Evolutionary conservation across 257 asterid species (phyloP).

Genomic region (Nicotiana tabacum): DNA sequence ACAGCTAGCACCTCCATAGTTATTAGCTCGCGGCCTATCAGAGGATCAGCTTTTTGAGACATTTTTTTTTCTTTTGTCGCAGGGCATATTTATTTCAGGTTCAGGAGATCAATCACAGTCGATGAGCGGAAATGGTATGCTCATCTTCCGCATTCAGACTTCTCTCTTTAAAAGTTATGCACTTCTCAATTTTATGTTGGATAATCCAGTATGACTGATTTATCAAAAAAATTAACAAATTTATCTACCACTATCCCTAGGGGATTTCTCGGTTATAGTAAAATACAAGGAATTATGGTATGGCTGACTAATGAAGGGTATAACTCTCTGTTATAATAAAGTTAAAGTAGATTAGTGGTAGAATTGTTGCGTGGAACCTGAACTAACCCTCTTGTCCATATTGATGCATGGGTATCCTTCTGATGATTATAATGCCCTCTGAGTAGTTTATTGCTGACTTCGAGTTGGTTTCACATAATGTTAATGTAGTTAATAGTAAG

Average conservation of each 20-base stretch:
- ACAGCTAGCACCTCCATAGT: constrained; percentile 3
- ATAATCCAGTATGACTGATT: background rate
- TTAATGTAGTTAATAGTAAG: background rate
- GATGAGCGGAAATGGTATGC: constrained; percentile 81
- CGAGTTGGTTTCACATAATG: background rate
- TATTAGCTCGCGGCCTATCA: background rate
- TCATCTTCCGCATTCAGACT: constrained; percentile 22
- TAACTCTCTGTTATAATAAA: background rate
- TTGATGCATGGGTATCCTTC: background rate
- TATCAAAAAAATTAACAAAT: background rate
- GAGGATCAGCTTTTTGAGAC: constrained; percentile 9
- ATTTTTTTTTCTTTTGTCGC: constrained; percentile 23
- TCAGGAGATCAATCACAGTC: constrained; percentile 97
- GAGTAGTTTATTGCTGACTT: background rate
- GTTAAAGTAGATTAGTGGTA: background rate
- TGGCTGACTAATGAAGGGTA: background rate
- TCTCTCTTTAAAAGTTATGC: constrained; percentile 12
- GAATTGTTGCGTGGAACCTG: background rate
- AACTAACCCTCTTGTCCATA: background rate
- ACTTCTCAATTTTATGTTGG: background rate
- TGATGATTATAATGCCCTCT: background rate
- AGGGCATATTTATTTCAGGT: constrained; percentile 95
- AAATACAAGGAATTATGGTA: background rate
- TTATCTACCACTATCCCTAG: no score
- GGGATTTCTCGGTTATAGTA: background rate